These are phyloP conservation scores for Microstegium vimineum DNA, from an alignment of 176 grass and related monocot species.

Conservation along the genomic window DNA sequence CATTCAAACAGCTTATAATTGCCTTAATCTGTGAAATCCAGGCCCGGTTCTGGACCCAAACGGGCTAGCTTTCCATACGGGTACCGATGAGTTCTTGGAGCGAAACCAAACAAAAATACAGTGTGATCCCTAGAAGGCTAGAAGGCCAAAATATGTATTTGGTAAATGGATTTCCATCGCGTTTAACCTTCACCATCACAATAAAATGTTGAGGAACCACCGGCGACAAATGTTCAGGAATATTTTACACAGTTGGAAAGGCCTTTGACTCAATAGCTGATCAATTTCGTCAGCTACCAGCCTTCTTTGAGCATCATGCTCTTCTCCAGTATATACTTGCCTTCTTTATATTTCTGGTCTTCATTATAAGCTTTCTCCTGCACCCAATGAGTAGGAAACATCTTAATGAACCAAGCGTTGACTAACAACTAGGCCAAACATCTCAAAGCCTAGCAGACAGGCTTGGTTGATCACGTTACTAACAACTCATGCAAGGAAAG, in stretches of 20 bases:
- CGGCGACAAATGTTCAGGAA: background rate
- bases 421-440: background rate
- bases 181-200: background rate
- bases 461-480: background rate
- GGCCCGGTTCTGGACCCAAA: no score
- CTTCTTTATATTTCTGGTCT: conserved; percentile 55
- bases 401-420: background rate
- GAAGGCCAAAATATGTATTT: background rate
- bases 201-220: background rate
- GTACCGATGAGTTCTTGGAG: no score
- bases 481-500: background rate
- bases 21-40: no score
- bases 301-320: conserved; percentile 51
- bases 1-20: no score
- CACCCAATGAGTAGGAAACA: background rate
- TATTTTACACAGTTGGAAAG: conserved; percentile 1
- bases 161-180: conserved; percentile 1
- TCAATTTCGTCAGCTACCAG: background rate
- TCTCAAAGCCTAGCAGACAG: background rate
- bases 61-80: no score
- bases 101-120: no score
- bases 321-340: conserved; percentile 55
- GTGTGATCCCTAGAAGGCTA: background rate
- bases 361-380: conserved; percentile 51
- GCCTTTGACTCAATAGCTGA: conserved; percentile 5